Percentiles rank a stretch among this genome's conserved stretches.
These are phyloP conservation scores for Penicillium herquei DNA, from an alignment of 495 filamentous ascomycete genomes.

Conservation along the genomic window DNA sequence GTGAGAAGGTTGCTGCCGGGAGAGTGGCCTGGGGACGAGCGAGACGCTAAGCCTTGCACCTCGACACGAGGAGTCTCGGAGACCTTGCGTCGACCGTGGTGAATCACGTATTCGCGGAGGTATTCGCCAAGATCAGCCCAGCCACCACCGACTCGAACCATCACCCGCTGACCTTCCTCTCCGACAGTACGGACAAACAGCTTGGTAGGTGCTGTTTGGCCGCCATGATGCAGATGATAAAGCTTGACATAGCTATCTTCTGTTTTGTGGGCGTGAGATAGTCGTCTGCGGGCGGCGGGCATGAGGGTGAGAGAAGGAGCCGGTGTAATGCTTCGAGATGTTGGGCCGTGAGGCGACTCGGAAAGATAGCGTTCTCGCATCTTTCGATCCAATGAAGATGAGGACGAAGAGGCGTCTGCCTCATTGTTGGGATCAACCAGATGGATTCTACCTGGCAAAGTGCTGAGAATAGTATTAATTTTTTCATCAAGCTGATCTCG, in stretches of 20 bases:
- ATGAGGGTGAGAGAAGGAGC: conserved; percentile 70
- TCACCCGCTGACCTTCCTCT: conserved; percentile 85
- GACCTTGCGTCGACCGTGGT: conserved; percentile 64
- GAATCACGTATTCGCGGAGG: conserved; percentile 85
- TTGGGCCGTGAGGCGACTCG: conserved; percentile 34
- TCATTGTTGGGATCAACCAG: conserved; percentile 46
- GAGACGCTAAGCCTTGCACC: conserved; percentile 38
- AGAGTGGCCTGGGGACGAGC: conserved; percentile 33
- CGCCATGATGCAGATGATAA: conserved; percentile 86
- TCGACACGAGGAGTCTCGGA: conserved; percentile 44
- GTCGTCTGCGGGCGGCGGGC: conserved; percentile 49
- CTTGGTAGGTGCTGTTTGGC: conserved; percentile 82
- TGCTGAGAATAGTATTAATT: conserved; percentile 78
- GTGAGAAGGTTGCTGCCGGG: conserved; percentile 27
- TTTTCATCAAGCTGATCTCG: conserved; percentile 79
- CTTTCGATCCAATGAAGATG: conserved; percentile 39
- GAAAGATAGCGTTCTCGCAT: conserved; percentile 32
- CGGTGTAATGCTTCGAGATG: conserved; percentile 48
- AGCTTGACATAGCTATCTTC: conserved; percentile 72
- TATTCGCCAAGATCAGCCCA: conserved; percentile 97
- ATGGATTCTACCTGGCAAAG: conserved; percentile 76
- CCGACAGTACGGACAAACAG: conserved; percentile 90
- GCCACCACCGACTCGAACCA: conserved; percentile 95
- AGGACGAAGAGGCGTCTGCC: conserved; percentile 30
- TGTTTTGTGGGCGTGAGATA: conserved; percentile 31